phyloP scores from a whole-genome alignment of 192 early-diverging fungal species.

The Phlyctochytrium planicorne region DNA sequence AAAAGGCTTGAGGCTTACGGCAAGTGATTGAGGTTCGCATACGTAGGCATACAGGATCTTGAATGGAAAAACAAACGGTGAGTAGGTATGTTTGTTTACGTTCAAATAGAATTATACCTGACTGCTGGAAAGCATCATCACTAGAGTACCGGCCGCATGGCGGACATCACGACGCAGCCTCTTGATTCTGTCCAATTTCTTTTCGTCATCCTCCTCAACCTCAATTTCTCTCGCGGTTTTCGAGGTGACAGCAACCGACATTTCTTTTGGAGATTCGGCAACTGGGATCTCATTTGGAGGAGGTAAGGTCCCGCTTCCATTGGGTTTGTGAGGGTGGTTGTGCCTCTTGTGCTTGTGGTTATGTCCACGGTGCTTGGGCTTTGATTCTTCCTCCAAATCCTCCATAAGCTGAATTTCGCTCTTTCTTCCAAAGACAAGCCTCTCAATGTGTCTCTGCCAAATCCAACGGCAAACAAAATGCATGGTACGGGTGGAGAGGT shows the following conservation, averaged over 20 bases:
- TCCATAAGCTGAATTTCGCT: constrained; percentile 15
- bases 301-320: too few species aligned
- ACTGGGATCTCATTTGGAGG: too few species aligned
- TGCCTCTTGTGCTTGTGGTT: neutral
- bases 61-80: neutral
- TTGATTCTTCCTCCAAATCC: constrained; percentile 19
- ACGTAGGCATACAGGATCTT: constrained; percentile 42
- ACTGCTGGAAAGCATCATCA: constrained; percentile 43
- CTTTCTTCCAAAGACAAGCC: neutral
- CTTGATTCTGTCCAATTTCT: constrained; percentile 13
- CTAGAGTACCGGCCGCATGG: constrained; percentile 21
- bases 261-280: too few species aligned
- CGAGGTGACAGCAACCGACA: too few species aligned
- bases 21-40: constrained; percentile 35
- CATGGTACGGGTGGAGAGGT: constrained; percentile 35
- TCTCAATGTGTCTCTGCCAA: constrained; percentile 26
- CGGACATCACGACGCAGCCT: constrained; percentile 20
- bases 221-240: too few species aligned
- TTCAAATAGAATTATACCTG: constrained; percentile 8
- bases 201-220: neutral
- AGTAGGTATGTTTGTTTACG: too few species aligned
- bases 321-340: too few species aligned
- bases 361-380: neutral
- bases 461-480: constrained; percentile 39
- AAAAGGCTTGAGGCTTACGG: constrained; percentile 2